These are phyloP conservation scores for Rehmannia glutinosa DNA, from an alignment of 257 asterid species.

Conservation along the genomic window DNA sequence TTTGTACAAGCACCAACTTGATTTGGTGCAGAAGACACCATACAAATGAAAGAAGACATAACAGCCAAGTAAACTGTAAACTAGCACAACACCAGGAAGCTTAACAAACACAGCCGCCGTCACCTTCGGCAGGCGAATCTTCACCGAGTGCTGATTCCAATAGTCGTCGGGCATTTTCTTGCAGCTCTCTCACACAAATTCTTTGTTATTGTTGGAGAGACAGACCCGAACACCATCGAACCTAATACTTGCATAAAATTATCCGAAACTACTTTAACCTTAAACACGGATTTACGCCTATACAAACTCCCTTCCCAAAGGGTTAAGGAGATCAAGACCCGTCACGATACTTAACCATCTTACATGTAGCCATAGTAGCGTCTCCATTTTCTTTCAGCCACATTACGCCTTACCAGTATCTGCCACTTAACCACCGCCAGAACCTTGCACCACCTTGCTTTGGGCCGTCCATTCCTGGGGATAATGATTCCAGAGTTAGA, in stretches of 20 bases:
- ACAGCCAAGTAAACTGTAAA: constrained; percentile 2
- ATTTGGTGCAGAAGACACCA: constrained; percentile 14
- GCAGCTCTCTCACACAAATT: constrained; percentile 7
- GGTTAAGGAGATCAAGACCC: constrained; percentile 6
- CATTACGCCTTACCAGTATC: constrained; percentile 51
- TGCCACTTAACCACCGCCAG: constrained; percentile 73
- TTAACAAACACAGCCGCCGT: constrained; percentile 15
- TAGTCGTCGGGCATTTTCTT: neutral
- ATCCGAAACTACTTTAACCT: constrained; percentile 1
- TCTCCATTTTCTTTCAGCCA: constrained; percentile 45
- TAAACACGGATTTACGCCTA: constrained; percentile 11
- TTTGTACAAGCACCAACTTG: constrained; percentile 27
- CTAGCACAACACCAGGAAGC: constrained; percentile 35
- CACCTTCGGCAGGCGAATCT: constrained; percentile 11
- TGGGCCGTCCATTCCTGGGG: constrained; percentile 42
- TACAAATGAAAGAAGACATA: constrained; percentile 24
- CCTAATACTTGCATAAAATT: neutral
- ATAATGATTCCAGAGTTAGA: constrained; percentile 35
- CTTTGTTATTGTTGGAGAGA: constrained; percentile 4
- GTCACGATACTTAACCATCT: neutral
- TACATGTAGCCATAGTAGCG: constrained; percentile 21
- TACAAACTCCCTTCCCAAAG: constrained; percentile 6
- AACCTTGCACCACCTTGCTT: constrained; percentile 72
- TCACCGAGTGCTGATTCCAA: constrained; percentile 26
- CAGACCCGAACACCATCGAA: neutral